phyloP scores from a whole-genome alignment of 1,139 yeast species.

The Sugiyamaella pinicola region DNA sequence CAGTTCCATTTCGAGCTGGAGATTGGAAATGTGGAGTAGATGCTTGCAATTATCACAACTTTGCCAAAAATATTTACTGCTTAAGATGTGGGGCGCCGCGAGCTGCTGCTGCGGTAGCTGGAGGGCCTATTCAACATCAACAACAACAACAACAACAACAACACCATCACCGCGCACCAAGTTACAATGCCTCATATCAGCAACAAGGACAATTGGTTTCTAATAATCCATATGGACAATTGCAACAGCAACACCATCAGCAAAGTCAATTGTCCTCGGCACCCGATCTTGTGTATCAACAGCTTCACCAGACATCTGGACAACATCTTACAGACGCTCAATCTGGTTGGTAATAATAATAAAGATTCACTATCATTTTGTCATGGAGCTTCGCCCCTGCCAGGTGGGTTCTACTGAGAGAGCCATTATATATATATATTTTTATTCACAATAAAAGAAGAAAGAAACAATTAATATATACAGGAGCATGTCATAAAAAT shows the following conservation, averaged over 20 bases:
- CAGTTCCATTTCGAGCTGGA: constrained; percentile 93
- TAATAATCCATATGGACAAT: constrained; percentile 1
- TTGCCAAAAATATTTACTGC: constrained; percentile 87
- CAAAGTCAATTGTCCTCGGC: not conserved
- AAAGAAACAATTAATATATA: no score
- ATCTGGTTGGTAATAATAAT: constrained; percentile 9
- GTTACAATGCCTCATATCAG: not conserved
- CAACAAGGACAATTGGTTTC: constrained; percentile 3
- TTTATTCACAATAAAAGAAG: no score
- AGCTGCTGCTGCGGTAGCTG: constrained; percentile 30
- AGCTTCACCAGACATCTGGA: constrained; percentile 14
- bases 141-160: no score
- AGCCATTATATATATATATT: no score
- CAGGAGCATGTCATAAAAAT: not conserved
- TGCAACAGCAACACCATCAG: constrained; percentile 6
- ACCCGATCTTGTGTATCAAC: constrained; percentile 1
- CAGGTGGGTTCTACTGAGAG: no score
- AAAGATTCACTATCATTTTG: not conserved
- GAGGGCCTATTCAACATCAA: constrained; percentile 1
- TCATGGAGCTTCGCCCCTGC: no score
- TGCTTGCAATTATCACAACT: constrained; percentile 83
- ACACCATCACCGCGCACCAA: constrained; percentile 10
- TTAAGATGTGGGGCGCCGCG: constrained; percentile 85
- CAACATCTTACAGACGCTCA: constrained; percentile 5
- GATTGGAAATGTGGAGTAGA: constrained; percentile 91